Evolutionary conservation across 2,329 filamentous ascomycete genomes (phyloP), one percentile per base, ranked within the genome.

Genomic region (Cercospora beticola): DNA sequence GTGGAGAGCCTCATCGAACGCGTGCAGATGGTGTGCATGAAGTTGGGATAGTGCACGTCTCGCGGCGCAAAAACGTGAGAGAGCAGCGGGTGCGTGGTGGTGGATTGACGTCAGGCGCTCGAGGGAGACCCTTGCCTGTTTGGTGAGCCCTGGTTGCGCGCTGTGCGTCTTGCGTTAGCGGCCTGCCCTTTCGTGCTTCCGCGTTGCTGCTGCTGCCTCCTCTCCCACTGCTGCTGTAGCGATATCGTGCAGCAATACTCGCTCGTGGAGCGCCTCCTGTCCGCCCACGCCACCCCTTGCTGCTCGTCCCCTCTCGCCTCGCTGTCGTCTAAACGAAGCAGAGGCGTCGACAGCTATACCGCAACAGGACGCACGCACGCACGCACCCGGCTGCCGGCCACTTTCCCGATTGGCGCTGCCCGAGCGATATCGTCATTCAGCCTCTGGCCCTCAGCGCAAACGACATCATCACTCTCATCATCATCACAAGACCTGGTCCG

Each of bases 1-100:
- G 49, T n/a, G 62, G 21, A 28, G 26, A 28, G 28, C 26, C 61
- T 64, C 62, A 58, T 64, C 21, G 62, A 56, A 58, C 54, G 61
- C 62, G 49, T 36, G 62, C 31, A 43, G 52, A 4, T 12, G 54
- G 23, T n/a, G 49, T 30, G 62, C 62, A 46, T 64, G 52, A 30
- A 46, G 49, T 64, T 40, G 31, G 31, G 28, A 52, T 33, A 9
- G 33, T 28, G 33, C 59, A 40, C 23, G 36, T n/a, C 59, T 21
- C 12, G n/a, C 12, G 18, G 59, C 36, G 26, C 54, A 28, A 49
- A 26, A 62, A 28, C 33, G 36, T 33, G 54, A 58, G 54, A 58
- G 26, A 9, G 26, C 54, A 33, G 30, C 54, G 54, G 49, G 18
- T 18, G 16, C 26, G 54, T 58, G 30, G 54, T 30, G 16, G 54